phyloP scores from a whole-genome alignment of 768 basidiomycete genomes.

The Boletus rex-veris region DNA sequence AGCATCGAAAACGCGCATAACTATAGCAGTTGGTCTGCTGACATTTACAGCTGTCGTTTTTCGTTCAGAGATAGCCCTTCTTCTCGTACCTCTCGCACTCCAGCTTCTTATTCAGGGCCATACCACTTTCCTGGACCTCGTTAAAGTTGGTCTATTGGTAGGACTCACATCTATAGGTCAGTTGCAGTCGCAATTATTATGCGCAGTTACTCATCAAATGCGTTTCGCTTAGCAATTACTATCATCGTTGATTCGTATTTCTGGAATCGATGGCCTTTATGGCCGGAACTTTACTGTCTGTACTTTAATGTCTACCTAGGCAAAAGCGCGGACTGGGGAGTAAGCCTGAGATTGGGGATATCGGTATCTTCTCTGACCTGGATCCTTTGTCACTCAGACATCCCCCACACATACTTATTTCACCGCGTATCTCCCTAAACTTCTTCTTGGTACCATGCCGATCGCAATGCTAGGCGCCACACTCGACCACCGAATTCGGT shows the following conservation, averaged over 20 bases:
- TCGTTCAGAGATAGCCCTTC: conserved; percentile 71
- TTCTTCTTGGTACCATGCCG: conserved; percentile 63
- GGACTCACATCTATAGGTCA: conserved; percentile 52
- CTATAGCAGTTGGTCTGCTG: conserved; percentile 53
- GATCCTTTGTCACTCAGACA: conserved; percentile 39
- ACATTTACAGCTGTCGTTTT: conserved; percentile 67
- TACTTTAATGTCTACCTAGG: conserved; percentile 87
- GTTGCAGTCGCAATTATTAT: conserved; percentile 7
- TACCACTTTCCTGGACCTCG: conserved; percentile 40
- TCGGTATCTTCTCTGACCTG: conserved; percentile 1
- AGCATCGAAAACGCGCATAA: conserved; percentile 35
- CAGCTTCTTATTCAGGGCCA: conserved; percentile 47
- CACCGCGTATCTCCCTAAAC: conserved; percentile 65
- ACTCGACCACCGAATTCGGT: conserved; percentile 47
- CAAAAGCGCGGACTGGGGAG: conserved; percentile 91
- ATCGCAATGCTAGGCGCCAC: conserved; percentile 53
- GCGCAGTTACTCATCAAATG: not conserved
- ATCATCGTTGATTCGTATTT: conserved; percentile 78
- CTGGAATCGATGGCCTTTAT: conserved; percentile 69
- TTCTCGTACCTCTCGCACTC: conserved; percentile 60
- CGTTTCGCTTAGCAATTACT: conserved; percentile 47
- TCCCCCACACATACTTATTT: conserved; percentile 72
- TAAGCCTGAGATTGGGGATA: conserved; percentile 38
- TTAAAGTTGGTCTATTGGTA: conserved; percentile 49
- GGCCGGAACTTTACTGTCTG: conserved; percentile 81